Percentiles rank a stretch among this genome's conserved stretches.
These are phyloP conservation scores for Saccharomycopsis crataegensis DNA, from an alignment of 1,139 yeast species.

Conservation along the genomic window DNA sequence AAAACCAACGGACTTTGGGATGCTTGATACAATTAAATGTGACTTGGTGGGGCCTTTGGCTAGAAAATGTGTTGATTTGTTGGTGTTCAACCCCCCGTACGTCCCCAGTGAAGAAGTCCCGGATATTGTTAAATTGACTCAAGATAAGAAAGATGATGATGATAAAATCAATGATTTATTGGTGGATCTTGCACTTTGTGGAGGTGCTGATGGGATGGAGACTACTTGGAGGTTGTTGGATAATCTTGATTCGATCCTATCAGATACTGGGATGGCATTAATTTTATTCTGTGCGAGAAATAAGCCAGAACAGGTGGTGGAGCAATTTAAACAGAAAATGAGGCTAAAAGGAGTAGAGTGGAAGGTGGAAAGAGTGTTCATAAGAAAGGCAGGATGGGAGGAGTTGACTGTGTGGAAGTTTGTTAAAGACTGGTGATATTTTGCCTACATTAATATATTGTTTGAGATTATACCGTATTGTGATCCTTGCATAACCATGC, in stretches of 20 bases:
- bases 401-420: conserved; percentile 65
- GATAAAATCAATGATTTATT: conserved; percentile 48
- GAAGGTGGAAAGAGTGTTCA: conserved; percentile 43
- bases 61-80: conserved; percentile 47
- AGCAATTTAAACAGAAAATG: conserved; percentile 10
- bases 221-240: conserved; percentile 57
- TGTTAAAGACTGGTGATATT: conserved; percentile 1
- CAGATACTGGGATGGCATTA: conserved; percentile 65
- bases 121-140: not conserved
- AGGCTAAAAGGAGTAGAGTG: conserved; percentile 29
- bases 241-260: conserved; percentile 39
- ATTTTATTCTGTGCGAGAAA: conserved; percentile 83
- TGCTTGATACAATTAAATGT: conserved; percentile 53
- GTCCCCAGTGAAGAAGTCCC: conserved; percentile 84
- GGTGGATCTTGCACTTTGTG: conserved; percentile 84
- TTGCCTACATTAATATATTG: not conserved
- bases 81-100: conserved; percentile 91
- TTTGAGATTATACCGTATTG: not conserved
- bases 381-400: conserved; percentile 93
- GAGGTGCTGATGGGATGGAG: conserved; percentile 87
- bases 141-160: conserved; percentile 21
- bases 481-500: not conserved
- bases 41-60: conserved; percentile 47
- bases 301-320: conserved; percentile 55
- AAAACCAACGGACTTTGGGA: not conserved